A percentile compares a stretch with the other conserved stretches of the same genome.
Evolutionary conservation across 768 basidiomycete species (phyloP).

Genomic region (Dictyophora rubrovolvata): DNA sequence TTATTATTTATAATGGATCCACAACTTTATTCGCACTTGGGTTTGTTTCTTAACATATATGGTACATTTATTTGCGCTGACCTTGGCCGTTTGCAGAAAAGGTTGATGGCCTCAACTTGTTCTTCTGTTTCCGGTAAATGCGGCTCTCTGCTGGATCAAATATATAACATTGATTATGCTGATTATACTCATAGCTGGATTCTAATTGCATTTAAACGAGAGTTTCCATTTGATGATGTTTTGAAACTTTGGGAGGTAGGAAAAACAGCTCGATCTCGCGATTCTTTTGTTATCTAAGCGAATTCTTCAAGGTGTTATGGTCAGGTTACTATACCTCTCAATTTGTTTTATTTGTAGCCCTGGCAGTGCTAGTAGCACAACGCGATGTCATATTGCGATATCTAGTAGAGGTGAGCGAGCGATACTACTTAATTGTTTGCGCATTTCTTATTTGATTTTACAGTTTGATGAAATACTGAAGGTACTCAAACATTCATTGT

Average conservation of each 20-base stretch:
- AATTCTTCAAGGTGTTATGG: conserved; percentile 44
- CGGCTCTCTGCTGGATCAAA: background rate
- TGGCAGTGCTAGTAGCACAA: conserved; percentile 91
- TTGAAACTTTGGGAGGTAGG: conserved; percentile 80
- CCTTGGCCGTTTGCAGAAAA: conserved; percentile 46
- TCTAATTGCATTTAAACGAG: conserved; percentile 90
- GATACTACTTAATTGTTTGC: background rate
- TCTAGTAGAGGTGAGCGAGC: conserved; percentile 70
- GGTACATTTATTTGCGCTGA: background rate
- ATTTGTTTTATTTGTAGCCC: conserved; percentile 88
- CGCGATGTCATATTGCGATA: conserved; percentile 93
- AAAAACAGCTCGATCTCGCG: too few relatives aligned
- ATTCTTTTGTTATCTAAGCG: conserved; percentile 11
- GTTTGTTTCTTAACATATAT: conserved; percentile 27
- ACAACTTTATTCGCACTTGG: conserved; percentile 84
- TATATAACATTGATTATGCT: background rate
- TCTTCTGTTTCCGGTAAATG: conserved; percentile 92
- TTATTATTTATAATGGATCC: conserved; percentile 92
- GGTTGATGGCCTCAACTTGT: conserved; percentile 81
- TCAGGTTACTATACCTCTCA: conserved; percentile 81
- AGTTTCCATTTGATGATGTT: conserved; percentile 89
- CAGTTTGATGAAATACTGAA: conserved; percentile 79
- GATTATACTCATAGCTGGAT: conserved; percentile 52
- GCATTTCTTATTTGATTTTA: conserved; percentile 3
- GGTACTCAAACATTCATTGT: conserved; percentile 24